Base-by-base conservation (phyloP, 176 grass and related monocot species). In the Dendrocalamus sinicus region DNA sequence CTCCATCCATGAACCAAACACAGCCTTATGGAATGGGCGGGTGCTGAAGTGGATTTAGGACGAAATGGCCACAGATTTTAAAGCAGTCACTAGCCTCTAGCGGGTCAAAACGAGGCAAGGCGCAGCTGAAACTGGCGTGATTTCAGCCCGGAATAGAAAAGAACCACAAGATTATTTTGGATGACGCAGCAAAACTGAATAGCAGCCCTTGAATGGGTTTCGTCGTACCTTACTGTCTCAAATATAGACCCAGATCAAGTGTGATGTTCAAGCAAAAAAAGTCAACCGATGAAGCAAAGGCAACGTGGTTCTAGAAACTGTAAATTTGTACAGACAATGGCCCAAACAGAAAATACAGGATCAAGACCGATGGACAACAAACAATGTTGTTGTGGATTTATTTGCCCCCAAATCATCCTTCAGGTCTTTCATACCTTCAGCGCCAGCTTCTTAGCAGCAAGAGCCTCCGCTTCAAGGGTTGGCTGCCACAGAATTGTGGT, bases 401-500 rank as follows among this genome's bases (percentile, higher is more conserved):
- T 91, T 88, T 9, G 19, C 20, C 37, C 16, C 2, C 19, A 55
- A 30, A 55, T 26, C 32, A 24, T 70, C 30, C 30, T 81, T 60
- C 12, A n/a, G 0, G 41, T 54, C 68, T 35, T 78, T 94, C 84
- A 99, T 80, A 94, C 94, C 12, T 96, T 92, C 41, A 99, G 76
- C 28, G 91, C 90, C 72, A 99, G 46, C 85, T 94, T 95, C 86
- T 99, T 89, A 43, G 94, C 94, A 69, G 97, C 97, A 55, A 91
- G 79, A 88, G 76, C 97, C 76, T 99, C 97, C 1, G 97, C 78
- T 84, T 96, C 94, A 2, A 92, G 89, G 43, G 94, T 92, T 32
- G 97, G 94, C 54, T 99, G 72, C 97, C 97, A 99, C 16, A 99
- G 94, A 73, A 99, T 68, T 4, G 94, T 92, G 45, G 79, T 90